A percentile compares a stretch with the other conserved stretches of the same genome.
Evolutionary conservation across 768 basidiomycete genomes (phyloP).

Genomic region (Tylopilus sp.): DNA sequence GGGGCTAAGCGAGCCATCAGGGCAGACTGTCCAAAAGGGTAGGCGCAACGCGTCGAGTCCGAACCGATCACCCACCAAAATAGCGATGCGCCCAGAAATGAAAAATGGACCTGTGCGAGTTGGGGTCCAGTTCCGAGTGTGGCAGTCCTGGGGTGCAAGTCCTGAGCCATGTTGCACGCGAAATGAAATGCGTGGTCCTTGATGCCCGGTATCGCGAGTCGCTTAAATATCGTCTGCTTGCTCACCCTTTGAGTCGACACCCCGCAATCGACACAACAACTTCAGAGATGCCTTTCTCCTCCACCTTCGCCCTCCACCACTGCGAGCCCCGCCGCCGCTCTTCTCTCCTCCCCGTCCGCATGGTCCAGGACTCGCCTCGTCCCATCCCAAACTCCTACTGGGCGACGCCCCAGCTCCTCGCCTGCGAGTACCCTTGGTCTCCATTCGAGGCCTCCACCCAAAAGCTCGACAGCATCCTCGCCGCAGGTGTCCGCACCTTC

Average conservation of each 20-base stretch:
- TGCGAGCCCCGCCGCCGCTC: slow-evolving; percentile 18
- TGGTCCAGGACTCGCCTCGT: slow-evolving; percentile 36
- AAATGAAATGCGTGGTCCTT: slow-evolving; percentile 1
- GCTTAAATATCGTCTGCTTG: slow-evolving; percentile 13
- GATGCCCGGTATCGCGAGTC: neutral
- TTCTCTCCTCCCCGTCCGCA: slow-evolving; percentile 15
- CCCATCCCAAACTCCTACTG: slow-evolving; percentile 86
- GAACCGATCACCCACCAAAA: neutral
- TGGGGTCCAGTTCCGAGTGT: slow-evolving; percentile 7
- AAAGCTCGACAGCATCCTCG: slow-evolving; percentile 71
- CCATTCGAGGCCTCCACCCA: slow-evolving; percentile 53
- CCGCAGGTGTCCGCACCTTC: slow-evolving; percentile 73
- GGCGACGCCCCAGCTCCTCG: slow-evolving; percentile 69
- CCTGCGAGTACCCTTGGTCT: slow-evolving; percentile 80
- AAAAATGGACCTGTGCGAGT: slow-evolving; percentile 6
- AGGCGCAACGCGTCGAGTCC: slow-evolving; percentile 5
- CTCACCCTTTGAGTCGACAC: neutral
- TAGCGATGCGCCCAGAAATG: slow-evolving; percentile 17
- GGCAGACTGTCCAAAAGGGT: neutral
- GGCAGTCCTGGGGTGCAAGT: slow-evolving; percentile 9
- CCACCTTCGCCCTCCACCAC: slow-evolving; percentile 9
- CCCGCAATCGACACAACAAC: slow-evolving; percentile 5
- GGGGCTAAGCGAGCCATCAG: neutral
- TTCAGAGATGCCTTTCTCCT: slow-evolving; percentile 5
- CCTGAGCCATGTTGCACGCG: slow-evolving; percentile 9